A percentile compares a stretch with the other conserved stretches of the same genome.
phyloP scores from a whole-genome alignment of 768 basidiomycete species.

The Hebeloma cylindrosporum region DNA sequence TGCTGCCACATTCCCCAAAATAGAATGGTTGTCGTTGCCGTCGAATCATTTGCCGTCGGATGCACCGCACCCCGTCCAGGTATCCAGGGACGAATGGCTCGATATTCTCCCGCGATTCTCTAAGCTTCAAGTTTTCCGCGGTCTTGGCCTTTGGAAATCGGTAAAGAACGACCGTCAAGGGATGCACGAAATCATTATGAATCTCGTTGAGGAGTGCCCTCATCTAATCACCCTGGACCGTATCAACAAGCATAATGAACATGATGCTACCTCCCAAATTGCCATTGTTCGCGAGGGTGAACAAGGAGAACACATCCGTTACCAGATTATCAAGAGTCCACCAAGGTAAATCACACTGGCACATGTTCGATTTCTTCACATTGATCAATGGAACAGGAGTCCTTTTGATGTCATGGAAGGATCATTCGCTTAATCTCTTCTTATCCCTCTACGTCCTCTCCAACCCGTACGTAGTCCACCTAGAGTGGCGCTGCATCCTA shows the following conservation, averaged over 20 bases:
- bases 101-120: constrained; percentile 40
- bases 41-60: constrained; percentile 20
- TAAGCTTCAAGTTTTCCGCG: constrained; percentile 45
- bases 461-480: constrained; percentile 17
- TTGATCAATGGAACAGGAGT: constrained; percentile 10
- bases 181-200: constrained; percentile 43
- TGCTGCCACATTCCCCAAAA: constrained; percentile 37
- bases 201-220: constrained; percentile 40
- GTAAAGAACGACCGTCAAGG: constrained; percentile 32
- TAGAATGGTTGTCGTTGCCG: constrained; percentile 43
- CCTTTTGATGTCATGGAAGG: constrained; percentile 28
- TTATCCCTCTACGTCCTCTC: not conserved
- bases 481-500: constrained; percentile 18
- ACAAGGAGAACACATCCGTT: constrained; percentile 32
- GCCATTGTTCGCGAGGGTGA: constrained; percentile 35
- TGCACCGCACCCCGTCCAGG: constrained; percentile 21
- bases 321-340: constrained; percentile 31
- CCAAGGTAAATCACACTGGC: constrained; percentile 28
- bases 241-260: constrained; percentile 32
- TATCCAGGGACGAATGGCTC: constrained; percentile 38
- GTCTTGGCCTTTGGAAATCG: constrained; percentile 42
- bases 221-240: constrained; percentile 45
- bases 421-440: constrained; percentile 20
- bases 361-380: not conserved
- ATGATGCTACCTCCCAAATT: constrained; percentile 36